Percentiles rank a stretch among this genome's conserved stretches.
Conservation (phyloP, 2,329 filamentous ascomycete species). For the Colletotrichum gigasporum region DNA sequence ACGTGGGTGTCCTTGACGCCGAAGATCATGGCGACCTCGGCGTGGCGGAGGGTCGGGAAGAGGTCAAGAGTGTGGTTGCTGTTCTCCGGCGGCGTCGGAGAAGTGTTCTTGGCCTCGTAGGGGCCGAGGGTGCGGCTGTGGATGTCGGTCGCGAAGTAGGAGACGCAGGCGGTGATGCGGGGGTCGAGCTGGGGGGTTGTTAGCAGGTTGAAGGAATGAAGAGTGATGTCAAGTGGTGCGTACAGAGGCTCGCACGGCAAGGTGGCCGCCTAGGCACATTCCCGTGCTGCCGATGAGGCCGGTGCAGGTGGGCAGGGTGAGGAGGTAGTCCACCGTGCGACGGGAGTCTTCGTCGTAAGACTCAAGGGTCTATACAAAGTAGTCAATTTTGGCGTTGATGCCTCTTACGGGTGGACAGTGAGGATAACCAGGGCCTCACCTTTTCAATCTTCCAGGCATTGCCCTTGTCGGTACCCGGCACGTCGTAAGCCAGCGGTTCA, state of each 20-base stretch:
- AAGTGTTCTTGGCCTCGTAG: conserved; percentile 57
- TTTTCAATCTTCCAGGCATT: conserved; percentile 89
- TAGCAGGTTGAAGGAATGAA: background rate
- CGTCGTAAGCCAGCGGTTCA: conserved; percentile 86
- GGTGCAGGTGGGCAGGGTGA: conserved; percentile 80
- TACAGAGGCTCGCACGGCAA: conserved; percentile 71
- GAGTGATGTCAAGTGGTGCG: conserved; percentile 34
- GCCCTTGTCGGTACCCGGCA: conserved; percentile 84
- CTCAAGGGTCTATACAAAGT: conserved; percentile 70
- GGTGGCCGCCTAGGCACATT: conserved; percentile 94
- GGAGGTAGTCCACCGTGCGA: conserved; percentile 74
- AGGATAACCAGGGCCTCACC: conserved; percentile 49
- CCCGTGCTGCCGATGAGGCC: conserved; percentile 81
- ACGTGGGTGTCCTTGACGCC: conserved; percentile 93
- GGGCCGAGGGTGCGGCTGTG: conserved; percentile 81
- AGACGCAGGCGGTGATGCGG: conserved; percentile 79
- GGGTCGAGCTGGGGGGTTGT: conserved; percentile 67
- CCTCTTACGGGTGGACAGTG: conserved; percentile 12
- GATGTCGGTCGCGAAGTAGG: conserved; percentile 94
- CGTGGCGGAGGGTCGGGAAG: conserved; percentile 75
- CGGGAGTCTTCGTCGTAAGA: conserved; percentile 86
- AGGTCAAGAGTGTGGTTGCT: conserved; percentile 63
- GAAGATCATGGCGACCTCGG: conserved; percentile 89
- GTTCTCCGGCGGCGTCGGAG: conserved; percentile 44
- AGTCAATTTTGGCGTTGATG: background rate